A percentile compares a stretch with the other conserved stretches of the same genome.
Evolutionary conservation across 495 filamentous ascomycete species (phyloP).

Genomic region (Viridothelium virens): DNA sequence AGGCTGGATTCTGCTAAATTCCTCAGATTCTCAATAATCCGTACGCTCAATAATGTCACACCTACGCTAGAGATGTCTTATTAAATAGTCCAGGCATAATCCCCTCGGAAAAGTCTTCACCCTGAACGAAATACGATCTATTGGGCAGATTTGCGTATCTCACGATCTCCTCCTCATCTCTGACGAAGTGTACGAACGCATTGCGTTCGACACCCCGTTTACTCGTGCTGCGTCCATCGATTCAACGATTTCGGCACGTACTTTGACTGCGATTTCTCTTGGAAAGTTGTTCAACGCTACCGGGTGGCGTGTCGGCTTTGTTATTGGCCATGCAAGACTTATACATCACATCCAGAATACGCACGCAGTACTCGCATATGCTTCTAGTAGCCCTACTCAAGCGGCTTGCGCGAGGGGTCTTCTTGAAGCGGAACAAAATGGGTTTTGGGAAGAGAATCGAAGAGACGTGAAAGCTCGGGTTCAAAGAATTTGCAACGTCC

Average conservation of each 20-base stretch:
- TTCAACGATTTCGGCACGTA: slow-evolving; percentile 12
- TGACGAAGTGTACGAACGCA: slow-evolving; percentile 15
- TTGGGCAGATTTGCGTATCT: slow-evolving; percentile 21
- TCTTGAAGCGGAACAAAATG: slow-evolving; percentile 18
- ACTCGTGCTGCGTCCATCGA: slow-evolving; percentile 17
- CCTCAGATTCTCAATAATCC: slow-evolving; percentile 8
- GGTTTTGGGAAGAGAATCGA: slow-evolving; percentile 20
- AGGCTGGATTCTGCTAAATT: neutral
- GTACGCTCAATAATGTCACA: neutral
- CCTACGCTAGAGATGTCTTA: neutral
- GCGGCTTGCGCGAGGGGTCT: slow-evolving; percentile 16
- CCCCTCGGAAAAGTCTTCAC: slow-evolving; percentile 23
- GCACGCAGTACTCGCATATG: slow-evolving; percentile 18
- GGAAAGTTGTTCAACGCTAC: slow-evolving; percentile 24
- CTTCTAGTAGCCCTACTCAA: slow-evolving; percentile 18
- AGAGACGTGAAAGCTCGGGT: slow-evolving; percentile 15
- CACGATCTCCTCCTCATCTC: slow-evolving; percentile 19
- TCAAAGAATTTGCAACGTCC: slow-evolving; percentile 13
- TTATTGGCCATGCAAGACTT: slow-evolving; percentile 18
- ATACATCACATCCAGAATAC: slow-evolving; percentile 16
- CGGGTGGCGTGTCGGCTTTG: slow-evolving; percentile 22
- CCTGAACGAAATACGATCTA: slow-evolving; percentile 13
- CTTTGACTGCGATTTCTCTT: slow-evolving; percentile 18
- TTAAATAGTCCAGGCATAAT: slow-evolving; percentile 13
- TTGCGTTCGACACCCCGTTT: neutral